Evolutionary conservation across 2,329 filamentous ascomycete genomes (phyloP), one percentile per base, ranked within the genome.

Genomic region (Paecilomyces formosus): DNA sequence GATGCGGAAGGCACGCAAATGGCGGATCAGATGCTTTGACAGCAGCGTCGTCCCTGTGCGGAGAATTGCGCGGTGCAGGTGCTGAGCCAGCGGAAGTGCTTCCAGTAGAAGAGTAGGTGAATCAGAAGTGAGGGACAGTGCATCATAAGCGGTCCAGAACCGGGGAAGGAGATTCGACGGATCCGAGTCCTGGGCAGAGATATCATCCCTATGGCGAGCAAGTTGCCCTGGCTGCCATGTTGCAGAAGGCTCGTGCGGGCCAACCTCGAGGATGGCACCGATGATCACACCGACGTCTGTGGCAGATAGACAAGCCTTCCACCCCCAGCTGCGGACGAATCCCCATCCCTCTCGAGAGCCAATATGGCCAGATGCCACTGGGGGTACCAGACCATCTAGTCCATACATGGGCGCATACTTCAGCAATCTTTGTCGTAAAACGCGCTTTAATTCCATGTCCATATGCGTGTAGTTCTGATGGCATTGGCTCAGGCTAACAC

Each of bases 381-480:
- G 85, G 1, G 93, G 93, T 0, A 99, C 92, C 68, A 99, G 86
- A 55, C 93, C 94, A 63, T 97, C 92, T 1, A 99, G 82, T 28
- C 95, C 94, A 73, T 97, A 99, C 61, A 96, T 82, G 1, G 91
- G 91, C 0, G 92, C 92, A 70, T 96, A 97, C 67, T 93, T 93
- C 21, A 97, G 81, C 1, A 99, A 81, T 60, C 95, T 90, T 54
- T 90, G 85, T 50, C 93, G 86, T 30, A 97, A 77, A 30, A 90
- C 90, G 4, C 90, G 87, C 76, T 97, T 99, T 33, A 99, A 79
- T 74, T 96, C 88, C 86, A 97, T 95, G 74, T 97, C 93, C 92
- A 99, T 97, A 73, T 99, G 94, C 0, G 92, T 91, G 71, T 97
- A 99, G 70, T 87, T 93, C 74, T 97, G 94, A 67, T 91, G 92